Base-by-base conservation (phyloP, 345 rosid genomes). In the Salix caprea region DNA sequence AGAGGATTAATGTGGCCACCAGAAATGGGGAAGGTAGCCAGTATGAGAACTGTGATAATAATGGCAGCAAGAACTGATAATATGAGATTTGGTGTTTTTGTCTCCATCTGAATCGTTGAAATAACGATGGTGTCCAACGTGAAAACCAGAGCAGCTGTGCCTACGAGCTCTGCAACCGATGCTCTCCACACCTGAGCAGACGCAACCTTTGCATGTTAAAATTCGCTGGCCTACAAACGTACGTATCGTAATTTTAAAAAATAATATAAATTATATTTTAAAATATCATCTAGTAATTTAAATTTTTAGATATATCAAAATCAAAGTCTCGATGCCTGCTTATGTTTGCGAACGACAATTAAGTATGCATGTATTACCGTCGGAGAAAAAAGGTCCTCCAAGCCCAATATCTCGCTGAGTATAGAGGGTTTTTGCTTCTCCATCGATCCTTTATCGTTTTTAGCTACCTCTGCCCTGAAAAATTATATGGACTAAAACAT, bases 1-100 rank as follows among this genome's bases (percentile, higher is more conserved):
- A 81, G 46, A 6, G 85, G 88, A 76, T 81, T 85, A 50, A 87
- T 83, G 77, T 85, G 90, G 67, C 88, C 86, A 14, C 84, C 85
- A 4, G 88, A 81, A 32, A 85, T 75, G n/a, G 86, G 84, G 32
- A 73, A 80, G 3, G 85, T 85, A 6, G 82, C 86, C 7, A 66
- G 13, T 26, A 70, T 64, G 39, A 85, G 77, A 23, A 85, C 11
- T 24, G 80, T 18, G 36, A 68, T 67, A 5, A 71, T 50, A 19
- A 76, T 18, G 54, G 80, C 77, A 2, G 54, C 70, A 14, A 81
- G 48, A 9, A 24, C 1, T 44, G 84, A 77, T 32, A 81, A 28
- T 24, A 81, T 28, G 11, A 81, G 80, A 67, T 81, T 81, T 30
- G 75, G 78, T 34, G 24, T 69, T 5, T 65, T 69, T 9, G 78